A percentile compares a stretch with the other conserved stretches of the same genome.
Conservation (phyloP, 768 basidiomycete species). For the Tricholoma hemisulphureum region DNA sequence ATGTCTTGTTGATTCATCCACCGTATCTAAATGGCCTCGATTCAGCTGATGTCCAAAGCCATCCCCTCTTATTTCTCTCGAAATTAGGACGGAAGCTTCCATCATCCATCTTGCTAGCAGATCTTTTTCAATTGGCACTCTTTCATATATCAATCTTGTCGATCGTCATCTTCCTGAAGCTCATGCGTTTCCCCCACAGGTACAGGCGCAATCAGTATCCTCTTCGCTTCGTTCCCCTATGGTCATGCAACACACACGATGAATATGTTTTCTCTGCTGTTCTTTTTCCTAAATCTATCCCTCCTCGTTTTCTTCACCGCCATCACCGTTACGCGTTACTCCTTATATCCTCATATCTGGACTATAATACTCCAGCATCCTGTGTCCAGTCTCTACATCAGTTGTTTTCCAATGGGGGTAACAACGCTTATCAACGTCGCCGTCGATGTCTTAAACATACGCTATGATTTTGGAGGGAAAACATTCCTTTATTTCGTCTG, state of each 20-base stretch:
- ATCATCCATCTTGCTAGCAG: background rate
- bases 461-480: constrained; percentile 46
- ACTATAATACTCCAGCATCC: constrained; percentile 46
- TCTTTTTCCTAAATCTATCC: constrained; percentile 38
- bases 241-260: constrained; percentile 40
- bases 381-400: constrained; percentile 47
- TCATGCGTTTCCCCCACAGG: constrained; percentile 25
- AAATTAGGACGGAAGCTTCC: background rate
- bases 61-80: background rate
- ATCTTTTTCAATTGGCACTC: background rate
- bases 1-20: constrained; percentile 1
- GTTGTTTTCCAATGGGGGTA: constrained; percentile 47
- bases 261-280: constrained; percentile 24
- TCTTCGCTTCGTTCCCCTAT: constrained; percentile 61
- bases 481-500: constrained; percentile 51
- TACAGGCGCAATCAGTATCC: constrained; percentile 51
- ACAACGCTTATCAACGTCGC: constrained; percentile 50
- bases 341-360: constrained; percentile 43
- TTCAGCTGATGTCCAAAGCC: background rate
- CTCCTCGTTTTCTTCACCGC: constrained; percentile 45
- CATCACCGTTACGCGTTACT: constrained; percentile 40
- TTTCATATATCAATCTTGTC: background rate
- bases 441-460: constrained; percentile 38
- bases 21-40: background rate
- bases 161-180: background rate